Conservation (phyloP, 371 early-diverging fungal species). For the Haplosporangium sp. region DNA sequence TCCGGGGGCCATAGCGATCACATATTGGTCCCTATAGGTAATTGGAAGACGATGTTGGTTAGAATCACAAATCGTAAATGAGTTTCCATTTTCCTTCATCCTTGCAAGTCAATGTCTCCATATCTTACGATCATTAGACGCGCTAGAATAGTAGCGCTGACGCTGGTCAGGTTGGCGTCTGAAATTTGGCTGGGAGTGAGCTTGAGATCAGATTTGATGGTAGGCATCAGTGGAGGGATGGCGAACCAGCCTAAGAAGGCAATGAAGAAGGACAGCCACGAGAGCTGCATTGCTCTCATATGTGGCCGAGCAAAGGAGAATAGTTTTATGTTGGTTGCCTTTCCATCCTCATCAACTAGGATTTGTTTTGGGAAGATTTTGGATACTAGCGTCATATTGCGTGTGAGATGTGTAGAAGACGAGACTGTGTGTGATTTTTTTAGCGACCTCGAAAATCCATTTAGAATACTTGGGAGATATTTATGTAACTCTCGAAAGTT, state of each 20-base stretch:
- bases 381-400: slow-evolving; percentile 21
- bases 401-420: slow-evolving; percentile 2
- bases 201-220: slow-evolving; percentile 55
- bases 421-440: slow-evolving; percentile 4
- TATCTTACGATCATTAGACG: slow-evolving; percentile 41
- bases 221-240: slow-evolving; percentile 62
- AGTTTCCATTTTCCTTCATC: not conserved
- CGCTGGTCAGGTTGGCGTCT: slow-evolving; percentile 54
- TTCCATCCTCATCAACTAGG: slow-evolving; percentile 44
- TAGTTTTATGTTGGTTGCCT: slow-evolving; percentile 54
- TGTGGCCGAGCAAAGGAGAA: slow-evolving; percentile 54
- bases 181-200: slow-evolving; percentile 46
- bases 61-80: not conserved
- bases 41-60: not conserved
- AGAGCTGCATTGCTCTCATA: slow-evolving; percentile 61
- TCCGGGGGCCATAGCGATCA: slow-evolving; percentile 65
- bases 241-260: slow-evolving; percentile 72
- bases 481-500: slow-evolving; percentile 6
- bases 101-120: not conserved
- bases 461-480: slow-evolving; percentile 11
- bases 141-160: slow-evolving; percentile 56
- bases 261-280: slow-evolving; percentile 60
- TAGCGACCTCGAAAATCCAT: slow-evolving; percentile 5
- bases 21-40: slow-evolving; percentile 58
- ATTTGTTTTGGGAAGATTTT: slow-evolving; percentile 45